Evolutionary conservation across 225 moss, liverwort and hornwort species (phyloP).

Genomic region (Antitrichia curtipendula): DNA sequence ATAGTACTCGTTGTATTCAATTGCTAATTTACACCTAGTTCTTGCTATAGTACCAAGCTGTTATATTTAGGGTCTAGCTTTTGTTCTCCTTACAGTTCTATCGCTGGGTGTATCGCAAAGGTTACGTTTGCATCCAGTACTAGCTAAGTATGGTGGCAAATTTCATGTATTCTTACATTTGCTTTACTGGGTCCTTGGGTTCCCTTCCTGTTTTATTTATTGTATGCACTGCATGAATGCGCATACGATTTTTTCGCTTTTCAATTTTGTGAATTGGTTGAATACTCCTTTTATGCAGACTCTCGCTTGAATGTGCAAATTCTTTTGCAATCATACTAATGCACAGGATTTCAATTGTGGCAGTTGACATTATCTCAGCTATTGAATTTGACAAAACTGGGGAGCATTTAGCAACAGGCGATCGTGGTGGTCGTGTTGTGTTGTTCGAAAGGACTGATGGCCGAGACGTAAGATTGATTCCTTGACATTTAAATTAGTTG

Average conservation of each 20-base stretch:
- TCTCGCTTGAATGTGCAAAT: not conserved
- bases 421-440: conserved; percentile 93
- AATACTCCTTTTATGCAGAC: not conserved
- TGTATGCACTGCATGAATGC: not conserved
- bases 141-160: not conserved
- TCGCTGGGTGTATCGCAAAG: not conserved
- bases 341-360: conserved; percentile 1
- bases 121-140: not conserved
- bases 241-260: not conserved
- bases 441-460: conserved; percentile 95
- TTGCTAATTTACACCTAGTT: not conserved
- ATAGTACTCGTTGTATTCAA: not conserved
- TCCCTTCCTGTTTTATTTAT: not conserved
- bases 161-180: not conserved
- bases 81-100: not conserved
- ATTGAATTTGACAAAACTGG: conserved; percentile 97
- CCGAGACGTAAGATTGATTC: conserved; percentile 66
- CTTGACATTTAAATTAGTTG: not conserved
- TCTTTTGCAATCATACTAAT: not conserved
- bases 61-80: not conserved
- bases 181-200: not conserved
- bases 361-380: conserved; percentile 98
- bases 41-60: not conserved
- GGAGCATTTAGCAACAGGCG: conserved; percentile 95
- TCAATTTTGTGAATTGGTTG: not conserved